Conservation (phyloP, 306 rosid species). For the Dalbergia cochinchinensis region DNA sequence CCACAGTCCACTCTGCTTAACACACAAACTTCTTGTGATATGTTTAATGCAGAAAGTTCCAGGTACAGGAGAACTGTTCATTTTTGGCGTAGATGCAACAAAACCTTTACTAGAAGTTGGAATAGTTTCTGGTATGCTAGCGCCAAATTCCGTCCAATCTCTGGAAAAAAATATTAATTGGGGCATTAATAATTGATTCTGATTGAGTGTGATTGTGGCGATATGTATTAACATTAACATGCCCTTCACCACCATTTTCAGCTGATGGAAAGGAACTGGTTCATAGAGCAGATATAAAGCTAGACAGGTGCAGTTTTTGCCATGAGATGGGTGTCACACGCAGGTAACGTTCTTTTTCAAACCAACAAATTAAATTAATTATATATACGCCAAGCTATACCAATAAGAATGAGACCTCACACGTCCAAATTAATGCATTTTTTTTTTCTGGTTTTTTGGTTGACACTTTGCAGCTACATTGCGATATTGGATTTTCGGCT, state of each 20-base stretch:
- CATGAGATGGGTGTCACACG: slow-evolving; percentile 63
- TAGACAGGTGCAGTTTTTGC: slow-evolving; percentile 56
- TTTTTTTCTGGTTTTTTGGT: no score
- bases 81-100: slow-evolving; percentile 58
- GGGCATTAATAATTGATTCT: no score
- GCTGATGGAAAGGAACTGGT: slow-evolving; percentile 62
- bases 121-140: slow-evolving; percentile 67
- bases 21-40: no score
- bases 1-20: no score
- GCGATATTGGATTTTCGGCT: slow-evolving; percentile 63
- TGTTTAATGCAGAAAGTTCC: slow-evolving; percentile 60
- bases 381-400: no score
- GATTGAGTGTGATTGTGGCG: no score
- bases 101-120: slow-evolving; percentile 71
- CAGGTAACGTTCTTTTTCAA: slow-evolving; percentile 45
- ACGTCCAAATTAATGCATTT: not conserved
- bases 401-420: not conserved
- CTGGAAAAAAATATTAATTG: no score
- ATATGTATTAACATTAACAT: no score
- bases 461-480: not conserved
- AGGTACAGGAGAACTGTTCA: slow-evolving; percentile 64
- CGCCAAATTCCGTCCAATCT: no score
- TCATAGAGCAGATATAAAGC: slow-evolving; percentile 50
- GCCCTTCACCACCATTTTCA: slow-evolving; percentile 18
- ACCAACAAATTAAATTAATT: not conserved